Base-by-base conservation (phyloP, 2,329 filamentous ascomycete genomes). In the Aphanoascus verrucosus region DNA sequence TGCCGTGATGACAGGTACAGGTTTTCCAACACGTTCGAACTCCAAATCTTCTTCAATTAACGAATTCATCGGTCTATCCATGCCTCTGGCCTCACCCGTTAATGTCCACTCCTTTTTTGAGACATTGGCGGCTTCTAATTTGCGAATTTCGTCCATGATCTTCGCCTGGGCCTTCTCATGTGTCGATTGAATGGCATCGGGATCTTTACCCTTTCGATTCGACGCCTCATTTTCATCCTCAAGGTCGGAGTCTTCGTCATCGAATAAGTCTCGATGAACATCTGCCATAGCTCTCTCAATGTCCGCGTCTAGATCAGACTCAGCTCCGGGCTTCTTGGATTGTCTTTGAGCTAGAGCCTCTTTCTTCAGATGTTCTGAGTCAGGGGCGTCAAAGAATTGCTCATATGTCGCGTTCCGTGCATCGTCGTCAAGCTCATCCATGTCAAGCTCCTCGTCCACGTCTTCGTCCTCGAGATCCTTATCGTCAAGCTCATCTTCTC, bases 21-120 rank as follows among this genome's bases (percentile, higher is more conserved):
- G 91, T 68, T 97, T 98, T 64, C 93, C 93, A 19, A 88, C 82
- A 62, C 94, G 83, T 71, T 98, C 93, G 65, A 97, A 98, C 60
- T 97, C 91, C 23, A 98, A 79, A 63, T 97, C 89, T 71, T 97
- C 83, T 65, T 97, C 90, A 1, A 98, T 80, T 1, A 98, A 78
- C 0, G 91, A 96, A 73, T 98, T 97, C 52, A 88, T 67, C 0
- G 93, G 93, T 35, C 93, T 81, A 60, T 93, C 88, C 0, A 77
- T 77, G 1, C 88, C 91, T 47, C 82, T 79, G 3, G 90, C 90
- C 75, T 98, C 93, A 64, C 93, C 93, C 8, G 85, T 80, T 50
- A 97, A 74, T 15, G 87, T 86, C 93, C 93, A 98, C 63, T 91
- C 82, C 55, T 89, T 84, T 71, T 94, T 94, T 31, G 87, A 85